Conservation (phyloP, 805 yeast species). For the Hanseniaspora clermontiae region DNA sequence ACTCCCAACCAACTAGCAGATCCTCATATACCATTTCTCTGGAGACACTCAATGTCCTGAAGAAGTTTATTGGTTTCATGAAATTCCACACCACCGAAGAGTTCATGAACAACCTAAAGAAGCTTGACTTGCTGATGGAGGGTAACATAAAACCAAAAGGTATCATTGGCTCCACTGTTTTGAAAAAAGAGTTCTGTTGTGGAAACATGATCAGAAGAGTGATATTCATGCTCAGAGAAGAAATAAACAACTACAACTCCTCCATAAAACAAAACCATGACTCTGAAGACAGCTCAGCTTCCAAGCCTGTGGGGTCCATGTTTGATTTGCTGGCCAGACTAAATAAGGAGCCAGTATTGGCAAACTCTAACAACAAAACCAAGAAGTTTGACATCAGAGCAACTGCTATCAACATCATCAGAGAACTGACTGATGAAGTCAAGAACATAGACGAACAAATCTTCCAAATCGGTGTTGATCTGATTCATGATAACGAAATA, state of each 20-base stretch:
- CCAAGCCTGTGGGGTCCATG: conserved; percentile 12
- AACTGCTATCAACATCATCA: conserved; percentile 78
- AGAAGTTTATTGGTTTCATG: conserved; percentile 75
- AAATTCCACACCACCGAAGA: conserved; percentile 12
- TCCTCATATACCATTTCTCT: conserved; percentile 64
- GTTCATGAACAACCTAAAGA: conserved; percentile 25
- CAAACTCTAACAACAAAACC: conserved; percentile 22
- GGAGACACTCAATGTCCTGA: conserved; percentile 73
- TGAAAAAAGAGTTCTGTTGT: conserved; percentile 75
- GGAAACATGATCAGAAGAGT: conserved; percentile 89
- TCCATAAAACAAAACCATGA: conserved; percentile 19
- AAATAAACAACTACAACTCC: conserved; percentile 30
- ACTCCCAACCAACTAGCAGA: conserved; percentile 12
- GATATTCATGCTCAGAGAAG: conserved; percentile 75
- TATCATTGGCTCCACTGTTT: conserved; percentile 38
- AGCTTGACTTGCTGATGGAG: conserved; percentile 55
- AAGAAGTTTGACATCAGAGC: conserved; percentile 55
- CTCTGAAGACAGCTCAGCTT: conserved; percentile 18
- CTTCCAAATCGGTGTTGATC: conserved; percentile 78
- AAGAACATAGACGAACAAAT: conserved; percentile 80
- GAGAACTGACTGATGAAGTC: conserved; percentile 85
- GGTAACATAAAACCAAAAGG: conserved; percentile 13
- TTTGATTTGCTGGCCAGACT: conserved; percentile 7
- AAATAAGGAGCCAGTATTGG: conserved; percentile 18
- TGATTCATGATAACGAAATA: conserved; percentile 85